A percentile compares a stretch with the other conserved stretches of the same genome.
Evolutionary conservation across 2,329 filamentous ascomycete species (phyloP).

Genomic region (Talaromyces sp.): DNA sequence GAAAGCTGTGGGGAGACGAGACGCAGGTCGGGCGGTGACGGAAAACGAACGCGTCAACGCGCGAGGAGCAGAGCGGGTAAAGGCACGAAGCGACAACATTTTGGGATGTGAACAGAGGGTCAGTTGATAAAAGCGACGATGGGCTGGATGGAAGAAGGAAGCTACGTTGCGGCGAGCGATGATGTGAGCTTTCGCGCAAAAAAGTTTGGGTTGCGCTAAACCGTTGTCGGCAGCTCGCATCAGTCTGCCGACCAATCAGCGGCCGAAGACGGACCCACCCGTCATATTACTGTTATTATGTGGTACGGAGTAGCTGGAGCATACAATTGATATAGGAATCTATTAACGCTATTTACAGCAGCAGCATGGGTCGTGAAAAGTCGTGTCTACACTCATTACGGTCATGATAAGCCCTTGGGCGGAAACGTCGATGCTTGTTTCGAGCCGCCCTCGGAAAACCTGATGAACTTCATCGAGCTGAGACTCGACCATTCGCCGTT

Average conservation of each 20-base stretch:
- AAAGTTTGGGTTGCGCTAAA: conserved; percentile 23
- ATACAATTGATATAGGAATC: background rate
- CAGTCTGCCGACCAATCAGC: conserved; percentile 3
- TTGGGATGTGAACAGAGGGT: conserved; percentile 23
- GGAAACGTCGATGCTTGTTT: conserved; percentile 72
- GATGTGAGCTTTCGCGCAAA: conserved; percentile 12
- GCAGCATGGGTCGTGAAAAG: conserved; percentile 9
- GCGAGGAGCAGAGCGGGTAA: conserved; percentile 64
- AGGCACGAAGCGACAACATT: conserved; percentile 66
- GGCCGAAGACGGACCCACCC: background rate
- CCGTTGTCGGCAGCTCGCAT: background rate
- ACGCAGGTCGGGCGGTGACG: conserved; percentile 42
- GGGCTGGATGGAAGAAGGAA: background rate
- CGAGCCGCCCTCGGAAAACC: conserved; percentile 61
- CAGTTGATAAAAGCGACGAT: background rate
- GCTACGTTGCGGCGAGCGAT: conserved; percentile 6
- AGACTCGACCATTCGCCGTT: conserved; percentile 80
- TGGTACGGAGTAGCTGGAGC: background rate
- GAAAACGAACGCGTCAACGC: conserved; percentile 54
- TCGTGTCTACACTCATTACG: conserved; percentile 1
- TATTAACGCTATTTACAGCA: conserved; percentile 6
- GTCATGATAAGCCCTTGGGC: conserved; percentile 54
- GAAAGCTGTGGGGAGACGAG: conserved; percentile 42
- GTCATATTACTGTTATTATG: background rate
- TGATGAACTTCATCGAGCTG: conserved; percentile 69